Conservation (phyloP, 1,284 basidiomycete genomes). For the Stygiomarasmius scandens region DNA sequence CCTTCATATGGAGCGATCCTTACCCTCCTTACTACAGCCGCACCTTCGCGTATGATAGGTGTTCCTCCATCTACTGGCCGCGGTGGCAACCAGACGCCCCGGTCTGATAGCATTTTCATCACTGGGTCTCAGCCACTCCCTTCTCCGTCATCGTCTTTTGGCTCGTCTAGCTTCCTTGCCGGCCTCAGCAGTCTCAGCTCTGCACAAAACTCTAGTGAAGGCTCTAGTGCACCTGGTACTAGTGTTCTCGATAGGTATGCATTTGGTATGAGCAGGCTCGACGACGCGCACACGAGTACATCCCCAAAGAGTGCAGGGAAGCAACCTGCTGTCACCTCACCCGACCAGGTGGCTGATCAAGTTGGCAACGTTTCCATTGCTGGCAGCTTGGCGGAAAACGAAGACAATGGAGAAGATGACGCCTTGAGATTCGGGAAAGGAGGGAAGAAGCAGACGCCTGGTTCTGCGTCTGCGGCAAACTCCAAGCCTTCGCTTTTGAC, state of each 20-base stretch:
- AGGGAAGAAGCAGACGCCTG: not conserved
- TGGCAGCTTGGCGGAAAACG: conserved; percentile 17
- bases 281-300: conserved; percentile 28
- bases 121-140: conserved; percentile 94
- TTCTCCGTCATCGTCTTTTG: conserved; percentile 72
- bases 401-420: not conserved
- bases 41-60: conserved; percentile 77
- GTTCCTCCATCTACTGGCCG: conserved; percentile 95
- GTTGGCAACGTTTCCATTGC: conserved; percentile 9
- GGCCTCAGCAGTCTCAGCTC: not conserved
- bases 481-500: conserved; percentile 13
- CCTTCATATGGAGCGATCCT: not conserved
- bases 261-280: conserved; percentile 89
- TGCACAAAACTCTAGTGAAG: not conserved
- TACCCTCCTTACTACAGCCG: not conserved
- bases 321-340: conserved; percentile 7
- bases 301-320: not conserved
- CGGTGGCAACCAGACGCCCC: conserved; percentile 96
- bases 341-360: conserved; percentile 7
- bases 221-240: conserved; percentile 1
- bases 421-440: conserved; percentile 4
- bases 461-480: conserved; percentile 8
- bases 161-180: conserved; percentile 52
- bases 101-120: conserved; percentile 88
- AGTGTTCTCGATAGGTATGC: conserved; percentile 87